Conservation (phyloP, 2,329 filamentous ascomycete species). For the Ciborinia camelliae region DNA sequence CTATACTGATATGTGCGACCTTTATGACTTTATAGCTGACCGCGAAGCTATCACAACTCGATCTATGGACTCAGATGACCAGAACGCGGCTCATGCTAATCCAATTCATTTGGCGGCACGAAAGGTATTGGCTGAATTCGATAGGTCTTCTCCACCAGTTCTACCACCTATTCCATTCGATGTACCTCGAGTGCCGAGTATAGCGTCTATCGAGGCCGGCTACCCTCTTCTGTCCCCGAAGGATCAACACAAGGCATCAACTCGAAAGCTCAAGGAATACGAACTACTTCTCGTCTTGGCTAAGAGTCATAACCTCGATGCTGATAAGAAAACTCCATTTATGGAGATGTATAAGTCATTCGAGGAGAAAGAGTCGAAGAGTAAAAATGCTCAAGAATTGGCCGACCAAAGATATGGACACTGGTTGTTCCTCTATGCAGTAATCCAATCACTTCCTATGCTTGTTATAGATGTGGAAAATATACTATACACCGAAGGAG, state of each 20-base stretch:
- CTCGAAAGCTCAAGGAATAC: conserved; percentile 70
- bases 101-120: conserved; percentile 60
- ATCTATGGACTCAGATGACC: conserved; percentile 58
- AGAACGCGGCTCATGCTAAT: conserved; percentile 46
- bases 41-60: conserved; percentile 74
- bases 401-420: conserved; percentile 69
- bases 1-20: conserved; percentile 78
- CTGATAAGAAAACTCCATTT: conserved; percentile 59
- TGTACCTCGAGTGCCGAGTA: conserved; percentile 70
- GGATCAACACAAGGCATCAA: conserved; percentile 69
- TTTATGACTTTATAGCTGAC: conserved; percentile 89
- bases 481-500: conserved; percentile 63
- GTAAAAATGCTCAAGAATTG: conserved; percentile 63
- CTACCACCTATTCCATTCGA: conserved; percentile 91
- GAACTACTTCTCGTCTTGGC: conserved; percentile 76
- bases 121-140: conserved; percentile 80
- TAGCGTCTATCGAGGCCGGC: conserved; percentile 62
- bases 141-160: conserved; percentile 83
- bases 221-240: conserved; percentile 63
- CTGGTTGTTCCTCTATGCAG: conserved; percentile 78
- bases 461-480: conserved; percentile 72
- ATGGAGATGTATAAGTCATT: conserved; percentile 67
- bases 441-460: conserved; percentile 74
- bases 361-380: conserved; percentile 64
- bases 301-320: conserved; percentile 76